These are phyloP conservation scores for Vickermania spadyakhi DNA, from an alignment of 208 protist species.

Conservation along the genomic window DNA sequence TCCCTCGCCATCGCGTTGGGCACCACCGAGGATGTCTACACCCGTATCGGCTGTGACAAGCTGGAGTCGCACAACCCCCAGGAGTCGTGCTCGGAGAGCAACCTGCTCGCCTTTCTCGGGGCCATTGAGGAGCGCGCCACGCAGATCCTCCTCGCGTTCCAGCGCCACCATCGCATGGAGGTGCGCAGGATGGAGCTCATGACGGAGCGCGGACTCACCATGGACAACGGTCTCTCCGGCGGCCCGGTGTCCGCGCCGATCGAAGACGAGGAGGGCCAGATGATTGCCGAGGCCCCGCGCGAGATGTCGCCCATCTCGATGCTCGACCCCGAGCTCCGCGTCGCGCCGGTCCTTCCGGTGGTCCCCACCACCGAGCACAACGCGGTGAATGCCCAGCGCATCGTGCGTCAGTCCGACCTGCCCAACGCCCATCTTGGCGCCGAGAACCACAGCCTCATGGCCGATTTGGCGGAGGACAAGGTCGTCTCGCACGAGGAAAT, in stretches of 20 bases:
- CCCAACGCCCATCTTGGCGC: slow-evolving; percentile 62
- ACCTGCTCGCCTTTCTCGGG: slow-evolving; percentile 81
- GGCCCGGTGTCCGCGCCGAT: background rate
- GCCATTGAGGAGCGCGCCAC: slow-evolving; percentile 86
- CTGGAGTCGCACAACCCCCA: slow-evolving; percentile 9
- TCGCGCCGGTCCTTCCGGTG: slow-evolving; percentile 30
- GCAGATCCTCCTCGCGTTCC: slow-evolving; percentile 63
- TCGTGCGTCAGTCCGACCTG: slow-evolving; percentile 59
- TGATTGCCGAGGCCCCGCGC: background rate
- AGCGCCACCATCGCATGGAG: slow-evolving; percentile 27
- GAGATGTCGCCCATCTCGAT: background rate
- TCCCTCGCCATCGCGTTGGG: slow-evolving; percentile 49
- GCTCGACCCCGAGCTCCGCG: slow-evolving; percentile 17
- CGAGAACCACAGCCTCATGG: slow-evolving; percentile 14
- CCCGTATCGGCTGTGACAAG: slow-evolving; percentile 50
- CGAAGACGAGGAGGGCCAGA: slow-evolving; percentile 1
- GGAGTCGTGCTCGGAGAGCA: slow-evolving; percentile 70
- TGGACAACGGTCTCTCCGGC: background rate
- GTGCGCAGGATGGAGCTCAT: slow-evolving; percentile 6
- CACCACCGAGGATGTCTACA: slow-evolving; percentile 73
- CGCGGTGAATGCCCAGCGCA: slow-evolving; percentile 39
- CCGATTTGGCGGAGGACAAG: slow-evolving; percentile 50
- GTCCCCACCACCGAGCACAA: slow-evolving; percentile 32
- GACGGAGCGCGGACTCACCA: background rate
- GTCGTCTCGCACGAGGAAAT: slow-evolving; percentile 82